Base-by-base conservation (phyloP, 2,329 filamentous ascomycete genomes). In the Exserohilum rostratum region DNA sequence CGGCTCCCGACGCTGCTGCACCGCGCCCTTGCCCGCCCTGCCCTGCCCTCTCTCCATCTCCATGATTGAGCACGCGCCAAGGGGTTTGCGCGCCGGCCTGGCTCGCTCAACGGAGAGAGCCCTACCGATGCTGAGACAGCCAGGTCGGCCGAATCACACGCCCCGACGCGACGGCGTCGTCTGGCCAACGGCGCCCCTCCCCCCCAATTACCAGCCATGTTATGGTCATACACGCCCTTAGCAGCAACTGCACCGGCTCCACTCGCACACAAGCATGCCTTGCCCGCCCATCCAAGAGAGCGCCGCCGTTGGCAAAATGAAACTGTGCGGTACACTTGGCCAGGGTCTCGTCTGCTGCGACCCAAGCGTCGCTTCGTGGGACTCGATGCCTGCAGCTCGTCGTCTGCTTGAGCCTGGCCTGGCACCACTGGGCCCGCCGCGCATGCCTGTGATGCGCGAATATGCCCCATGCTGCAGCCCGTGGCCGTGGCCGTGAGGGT, bases 181-280 rank as follows among this genome's bases (percentile, higher is more conserved):
- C 58, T 11, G 46, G 58, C 53, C 61, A 61, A 64, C 61, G 13
- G 20, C 38, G 12, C 47, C 54, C 58, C 57, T 58, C 53, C 44
- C 27, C 12, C 40, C 45, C 58, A 56, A 56, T 60, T 45, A 53
- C 55, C 46, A 51, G 31, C 29, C 30, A 39, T 52, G 45, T 44
- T 55, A 43, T 58, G 43, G 54, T 60, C 52, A 55, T 48, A 56
- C 56, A 57, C 44, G 35, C 34, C 31, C 39, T 46, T 22, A 31
- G 22, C 44, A 46, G 33, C 48, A 44, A 47, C 52, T 10, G 29
- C 34, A 22, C 31, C 22, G 13, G 33, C 31, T 38, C 34, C 34
- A 20, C 40, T 30, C 42, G 25, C 34, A 43, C 33, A 46, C 35
- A 42, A 42, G 47, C 38, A 22, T 35, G 7, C 15, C 11, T 4